Base-by-base conservation (phyloP, 352 stramenopile genomes). In the Pythium phragmiticola region DNA sequence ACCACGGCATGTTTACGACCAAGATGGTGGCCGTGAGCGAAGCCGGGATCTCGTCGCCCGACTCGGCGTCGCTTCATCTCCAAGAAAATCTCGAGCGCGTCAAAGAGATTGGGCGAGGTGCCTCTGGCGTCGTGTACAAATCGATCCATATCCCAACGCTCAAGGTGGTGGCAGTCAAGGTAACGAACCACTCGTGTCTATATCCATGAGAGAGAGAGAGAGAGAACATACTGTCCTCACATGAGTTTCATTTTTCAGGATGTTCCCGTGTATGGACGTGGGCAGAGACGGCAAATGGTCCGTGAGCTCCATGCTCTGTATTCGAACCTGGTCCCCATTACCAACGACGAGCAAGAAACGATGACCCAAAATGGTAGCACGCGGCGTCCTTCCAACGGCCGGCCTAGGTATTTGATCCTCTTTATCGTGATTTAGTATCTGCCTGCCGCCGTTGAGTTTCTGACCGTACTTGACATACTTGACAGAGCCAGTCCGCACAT, bases 111-210 rank as follows among this genome's bases (percentile, higher is more conserved):
- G 87, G 87, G 7, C 74, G 87, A 4, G 87, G 87, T 16, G 90
- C 91, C 33, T 93, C 82, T 34, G 91, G 90, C 14, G 76, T 93
- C 5, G 91, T 98, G 8, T 91, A 94, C 61, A 93, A 96, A 55
- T 87, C 87, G 7, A 88, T 98, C n/a, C 89, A 98, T 63, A 88
- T 97, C 17, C 90, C 90, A 11, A 94, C 84, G 4, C 64, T 97
- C 14, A 96, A 94, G 76, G 78, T 97, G 1, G 88, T 97, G 4
- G 90, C 90, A 16, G 78, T 96, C 36, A 96, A 97, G 83, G 84
- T 92, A 65, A 30, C 26, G 26, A 30, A 30, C 26, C 3, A 30
- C 26, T 30, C 26, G 2, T 30, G 26, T 5, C 26, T 30, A 5
- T 30, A 30, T 30, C 26, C 26, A 30, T 30, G 0, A 3, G 26